Evolutionary conservation across 2,329 filamentous ascomycete species (phyloP).

Genomic region (Pezicula carpinea): DNA sequence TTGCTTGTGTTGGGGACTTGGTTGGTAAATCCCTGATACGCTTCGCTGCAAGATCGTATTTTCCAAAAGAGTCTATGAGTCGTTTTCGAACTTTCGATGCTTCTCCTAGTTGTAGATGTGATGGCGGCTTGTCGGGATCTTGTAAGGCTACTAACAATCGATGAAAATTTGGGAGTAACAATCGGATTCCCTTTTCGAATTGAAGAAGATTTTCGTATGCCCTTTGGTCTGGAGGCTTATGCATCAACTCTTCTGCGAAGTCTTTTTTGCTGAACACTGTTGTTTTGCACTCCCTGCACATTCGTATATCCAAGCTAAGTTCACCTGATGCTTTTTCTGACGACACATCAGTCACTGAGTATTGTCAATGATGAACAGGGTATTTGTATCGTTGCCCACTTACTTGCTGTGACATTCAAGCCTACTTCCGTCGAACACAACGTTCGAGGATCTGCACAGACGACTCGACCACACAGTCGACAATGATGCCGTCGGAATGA

Average conservation of each 20-base stretch:
- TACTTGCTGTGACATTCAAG: constrained; percentile 67
- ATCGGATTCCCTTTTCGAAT: constrained; percentile 66
- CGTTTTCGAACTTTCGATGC: constrained; percentile 67
- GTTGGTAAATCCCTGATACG: constrained; percentile 64
- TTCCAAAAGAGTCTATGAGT: constrained; percentile 66
- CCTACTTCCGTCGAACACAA: constrained; percentile 81
- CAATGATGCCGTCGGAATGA: constrained; percentile 93
- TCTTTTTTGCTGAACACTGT: constrained; percentile 66
- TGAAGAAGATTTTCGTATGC: constrained; percentile 65
- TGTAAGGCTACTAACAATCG: constrained; percentile 59
- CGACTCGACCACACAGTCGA: constrained; percentile 85
- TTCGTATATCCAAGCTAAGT: constrained; percentile 74
- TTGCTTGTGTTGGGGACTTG: constrained; percentile 56
- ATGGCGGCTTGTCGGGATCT: constrained; percentile 51
- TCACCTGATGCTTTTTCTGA: constrained; percentile 46
- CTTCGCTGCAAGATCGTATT: constrained; percentile 65
- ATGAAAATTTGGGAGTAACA: constrained; percentile 66
- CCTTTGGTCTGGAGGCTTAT: constrained; percentile 56
- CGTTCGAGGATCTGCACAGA: constrained; percentile 84
- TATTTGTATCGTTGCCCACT: constrained; percentile 26
- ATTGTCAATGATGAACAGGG: constrained; percentile 21
- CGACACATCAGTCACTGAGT: constrained; percentile 30
- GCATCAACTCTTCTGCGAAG: constrained; percentile 54
- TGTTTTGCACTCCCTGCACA: constrained; percentile 84
- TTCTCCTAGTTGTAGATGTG: constrained; percentile 53